Evolutionary conservation across 441 rosid species (phyloP).

Genomic region (Biscutella auriculata): DNA sequence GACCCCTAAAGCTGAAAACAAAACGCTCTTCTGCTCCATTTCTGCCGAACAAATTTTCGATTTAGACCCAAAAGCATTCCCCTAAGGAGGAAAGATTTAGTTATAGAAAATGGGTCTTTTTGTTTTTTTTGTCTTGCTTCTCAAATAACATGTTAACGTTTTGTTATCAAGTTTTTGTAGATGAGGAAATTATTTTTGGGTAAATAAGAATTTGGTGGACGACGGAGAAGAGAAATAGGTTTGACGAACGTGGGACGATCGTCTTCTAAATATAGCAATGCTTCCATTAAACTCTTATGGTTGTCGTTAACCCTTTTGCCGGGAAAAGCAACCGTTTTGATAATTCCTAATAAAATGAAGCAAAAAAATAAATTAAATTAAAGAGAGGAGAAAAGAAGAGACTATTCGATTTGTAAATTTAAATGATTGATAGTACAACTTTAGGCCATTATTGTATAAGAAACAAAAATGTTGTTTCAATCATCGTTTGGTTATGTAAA

Average conservation of each 20-base stretch:
- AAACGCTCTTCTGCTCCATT: conserved; percentile 73
- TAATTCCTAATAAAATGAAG: neutral
- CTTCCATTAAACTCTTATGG: conserved; percentile 21
- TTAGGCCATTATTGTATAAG: no score
- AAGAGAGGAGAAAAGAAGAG: no score
- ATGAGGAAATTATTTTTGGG: neutral
- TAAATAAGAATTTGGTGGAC: conserved; percentile 16
- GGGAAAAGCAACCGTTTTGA: conserved; percentile 30
- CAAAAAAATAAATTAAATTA: neutral
- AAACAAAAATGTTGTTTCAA: no score
- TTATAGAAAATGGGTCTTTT: neutral
- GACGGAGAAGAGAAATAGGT: conserved; percentile 15
- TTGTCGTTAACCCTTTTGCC: conserved; percentile 12
- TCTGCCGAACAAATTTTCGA: conserved; percentile 2
- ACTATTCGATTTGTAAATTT: no score
- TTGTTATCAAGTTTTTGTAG: conserved; percentile 13
- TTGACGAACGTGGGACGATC: conserved; percentile 12
- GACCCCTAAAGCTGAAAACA: conserved; percentile 72
- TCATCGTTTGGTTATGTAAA: no score
- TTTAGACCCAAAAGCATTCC: conserved; percentile 14
- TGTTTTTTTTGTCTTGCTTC: neutral
- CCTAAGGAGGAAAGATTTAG: neutral
- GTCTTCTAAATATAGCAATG: conserved; percentile 11
- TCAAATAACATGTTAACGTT: neutral
- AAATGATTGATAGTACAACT: no score